Evolutionary conservation across 305 asterid species (phyloP).

Genomic region (Ajuga reptans): DNA sequence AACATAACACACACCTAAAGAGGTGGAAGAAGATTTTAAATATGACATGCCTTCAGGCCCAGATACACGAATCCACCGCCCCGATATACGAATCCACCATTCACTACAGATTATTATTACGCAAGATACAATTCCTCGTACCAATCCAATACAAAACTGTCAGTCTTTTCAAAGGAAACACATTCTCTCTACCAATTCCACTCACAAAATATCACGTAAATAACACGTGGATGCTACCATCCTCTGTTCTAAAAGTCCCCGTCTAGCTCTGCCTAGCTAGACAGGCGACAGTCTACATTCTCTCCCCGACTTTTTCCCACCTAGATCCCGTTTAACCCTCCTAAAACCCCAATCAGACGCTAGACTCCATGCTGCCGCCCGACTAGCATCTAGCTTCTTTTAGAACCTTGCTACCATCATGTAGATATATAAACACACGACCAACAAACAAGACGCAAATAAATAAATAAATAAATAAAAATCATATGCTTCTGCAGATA

Average conservation of each 20-base stretch:
- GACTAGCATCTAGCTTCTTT: too few relatives aligned
- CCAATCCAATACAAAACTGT: neutral
- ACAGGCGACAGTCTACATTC: too few relatives aligned
- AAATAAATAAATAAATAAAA: too few relatives aligned
- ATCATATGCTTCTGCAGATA: neutral
- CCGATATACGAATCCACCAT: neutral
- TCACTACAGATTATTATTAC: neutral
- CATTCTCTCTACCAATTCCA: neutral
- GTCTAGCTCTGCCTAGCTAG: too few relatives aligned
- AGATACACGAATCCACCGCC: neutral
- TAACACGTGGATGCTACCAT: neutral
- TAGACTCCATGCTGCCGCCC: too few relatives aligned
- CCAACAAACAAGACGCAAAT: too few relatives aligned
- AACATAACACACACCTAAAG: neutral
- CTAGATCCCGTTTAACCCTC: too few relatives aligned
- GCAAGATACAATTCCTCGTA: neutral
- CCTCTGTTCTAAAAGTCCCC: too few relatives aligned
- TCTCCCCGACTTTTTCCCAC: too few relatives aligned
- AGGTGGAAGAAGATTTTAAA: neutral
- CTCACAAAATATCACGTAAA: neutral
- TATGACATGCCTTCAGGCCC: neutral
- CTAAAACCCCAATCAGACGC: too few relatives aligned
- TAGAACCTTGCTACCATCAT: too few relatives aligned
- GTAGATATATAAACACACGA: too few relatives aligned
- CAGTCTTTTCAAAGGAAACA: neutral